Evolutionary conservation across 306 rosid genomes (phyloP).

Genomic region (Lithocarpus polystachyus): DNA sequence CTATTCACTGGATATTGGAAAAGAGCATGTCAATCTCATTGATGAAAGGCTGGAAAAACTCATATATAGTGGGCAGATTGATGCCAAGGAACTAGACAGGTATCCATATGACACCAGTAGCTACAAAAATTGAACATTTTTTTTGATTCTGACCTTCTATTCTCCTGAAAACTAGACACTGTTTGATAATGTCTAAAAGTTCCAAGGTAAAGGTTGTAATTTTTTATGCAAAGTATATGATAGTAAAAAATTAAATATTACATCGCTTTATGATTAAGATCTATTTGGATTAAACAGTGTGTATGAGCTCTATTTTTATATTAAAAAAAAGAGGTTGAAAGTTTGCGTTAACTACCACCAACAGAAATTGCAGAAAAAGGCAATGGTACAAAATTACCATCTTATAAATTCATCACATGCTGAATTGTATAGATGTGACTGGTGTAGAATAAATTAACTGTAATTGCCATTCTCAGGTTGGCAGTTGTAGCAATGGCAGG

Average conservation of each 20-base stretch:
- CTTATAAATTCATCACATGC: not conserved
- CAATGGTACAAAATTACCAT: not conserved
- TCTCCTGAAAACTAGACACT: not conserved
- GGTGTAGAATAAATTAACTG: not conserved
- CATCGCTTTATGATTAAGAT: not conserved
- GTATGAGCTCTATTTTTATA: not conserved
- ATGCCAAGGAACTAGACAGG: constrained; percentile 82
- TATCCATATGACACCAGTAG: constrained; percentile 4
- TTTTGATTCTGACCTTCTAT: not conserved
- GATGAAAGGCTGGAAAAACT: constrained; percentile 79
- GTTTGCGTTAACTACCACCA: not conserved
- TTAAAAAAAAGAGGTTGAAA: not conserved
- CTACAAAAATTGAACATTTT: not conserved
- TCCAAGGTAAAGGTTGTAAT: not conserved
- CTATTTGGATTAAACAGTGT: no score
- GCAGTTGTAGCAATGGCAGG: constrained; percentile 96
- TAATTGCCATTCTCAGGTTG: constrained; percentile 41
- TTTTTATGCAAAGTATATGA: not conserved
- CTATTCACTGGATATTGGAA: constrained; percentile 89
- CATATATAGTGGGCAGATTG: constrained; percentile 89
- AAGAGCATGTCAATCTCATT: constrained; percentile 92
- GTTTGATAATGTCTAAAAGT: not conserved
- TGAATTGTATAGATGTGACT: not conserved
- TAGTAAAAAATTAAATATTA: not conserved
- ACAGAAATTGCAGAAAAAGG: not conserved